These are phyloP conservation scores for Adenanthera pavonina DNA, from an alignment of 306 rosid species.

Conservation along the genomic window DNA sequence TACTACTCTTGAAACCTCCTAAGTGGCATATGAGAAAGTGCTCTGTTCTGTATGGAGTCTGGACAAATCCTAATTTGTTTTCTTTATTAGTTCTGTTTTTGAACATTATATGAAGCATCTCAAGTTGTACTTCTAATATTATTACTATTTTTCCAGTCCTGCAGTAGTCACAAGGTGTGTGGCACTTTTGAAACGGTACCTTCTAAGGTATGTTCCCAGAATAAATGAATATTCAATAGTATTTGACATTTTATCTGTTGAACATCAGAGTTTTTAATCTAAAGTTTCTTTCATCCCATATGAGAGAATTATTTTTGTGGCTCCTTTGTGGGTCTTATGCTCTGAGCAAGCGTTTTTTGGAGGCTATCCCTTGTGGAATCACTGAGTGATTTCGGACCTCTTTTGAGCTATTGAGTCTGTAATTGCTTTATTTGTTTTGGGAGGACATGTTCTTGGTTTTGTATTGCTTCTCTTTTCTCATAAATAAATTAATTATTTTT, in stretches of 20 bases:
- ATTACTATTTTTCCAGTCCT: conserved; percentile 72
- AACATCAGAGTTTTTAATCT: not conserved
- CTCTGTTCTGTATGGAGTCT: not conserved
- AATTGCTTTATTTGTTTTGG: not conserved
- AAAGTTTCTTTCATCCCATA: not conserved
- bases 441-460: not conserved
- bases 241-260: conserved; percentile 24
- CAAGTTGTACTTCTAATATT: conserved; percentile 37
- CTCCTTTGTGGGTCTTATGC: not conserved
- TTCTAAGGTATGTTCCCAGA: conserved; percentile 74
- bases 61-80: conserved; percentile 5
- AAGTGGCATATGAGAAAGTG: not conserved
- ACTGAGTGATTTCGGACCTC: not conserved
- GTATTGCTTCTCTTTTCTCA: not conserved
- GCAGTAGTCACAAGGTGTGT: conserved; percentile 97
- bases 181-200: conserved; percentile 91
- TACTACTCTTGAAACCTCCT: not conserved
- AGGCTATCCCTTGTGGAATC: not conserved
- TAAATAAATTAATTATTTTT: not conserved
- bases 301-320: not conserved
- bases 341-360: not conserved
- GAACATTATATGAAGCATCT: conserved; percentile 26
- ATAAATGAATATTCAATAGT: conserved; percentile 32
- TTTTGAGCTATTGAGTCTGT: not conserved
- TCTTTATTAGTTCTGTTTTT: conserved; percentile 36